These are phyloP conservation scores for Pleurotus sapidus DNA, from an alignment of 768 basidiomycete genomes.

Conservation along the genomic window DNA sequence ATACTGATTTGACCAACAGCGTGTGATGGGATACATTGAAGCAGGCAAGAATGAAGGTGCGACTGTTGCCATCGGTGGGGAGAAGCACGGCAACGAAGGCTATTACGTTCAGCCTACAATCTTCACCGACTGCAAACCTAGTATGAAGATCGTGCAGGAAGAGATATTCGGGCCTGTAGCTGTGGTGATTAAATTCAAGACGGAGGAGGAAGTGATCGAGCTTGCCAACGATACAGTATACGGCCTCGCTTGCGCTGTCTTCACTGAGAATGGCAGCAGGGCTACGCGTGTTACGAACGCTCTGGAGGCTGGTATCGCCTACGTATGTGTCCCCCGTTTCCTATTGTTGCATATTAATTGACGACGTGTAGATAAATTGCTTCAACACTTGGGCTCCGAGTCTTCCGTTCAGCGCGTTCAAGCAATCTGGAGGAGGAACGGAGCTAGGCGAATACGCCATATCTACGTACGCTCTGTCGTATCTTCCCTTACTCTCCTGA, in stretches of 20 bases:
- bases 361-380: slow-evolving; percentile 31
- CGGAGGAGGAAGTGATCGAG: too few species aligned
- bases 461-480: too few species aligned
- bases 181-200: too few species aligned
- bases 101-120: slow-evolving; percentile 72
- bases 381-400: slow-evolving; percentile 34
- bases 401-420: slow-evolving; percentile 77
- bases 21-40: slow-evolving; percentile 70
- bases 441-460: too few species aligned
- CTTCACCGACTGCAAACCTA: slow-evolving; percentile 56
- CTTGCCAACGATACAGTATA: slow-evolving; percentile 8
- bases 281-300: slow-evolving; percentile 19
- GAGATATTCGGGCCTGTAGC: slow-evolving; percentile 12
- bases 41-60: slow-evolving; percentile 70
- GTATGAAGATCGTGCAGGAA: slow-evolving; percentile 67
- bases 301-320: slow-evolving; percentile 39
- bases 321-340: slow-evolving; percentile 28
- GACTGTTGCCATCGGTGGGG: slow-evolving; percentile 57
- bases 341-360: neutral
- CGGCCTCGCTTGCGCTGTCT: slow-evolving; percentile 17
- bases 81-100: slow-evolving; percentile 54
- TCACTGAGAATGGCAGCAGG: slow-evolving; percentile 18
- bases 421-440: slow-evolving; percentile 53
- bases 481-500: too few species aligned
- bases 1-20: slow-evolving; percentile 30